These are phyloP conservation scores for Eimeria acervulina DNA, from an alignment of 169 alveolate species.

Conservation along the genomic window DNA sequence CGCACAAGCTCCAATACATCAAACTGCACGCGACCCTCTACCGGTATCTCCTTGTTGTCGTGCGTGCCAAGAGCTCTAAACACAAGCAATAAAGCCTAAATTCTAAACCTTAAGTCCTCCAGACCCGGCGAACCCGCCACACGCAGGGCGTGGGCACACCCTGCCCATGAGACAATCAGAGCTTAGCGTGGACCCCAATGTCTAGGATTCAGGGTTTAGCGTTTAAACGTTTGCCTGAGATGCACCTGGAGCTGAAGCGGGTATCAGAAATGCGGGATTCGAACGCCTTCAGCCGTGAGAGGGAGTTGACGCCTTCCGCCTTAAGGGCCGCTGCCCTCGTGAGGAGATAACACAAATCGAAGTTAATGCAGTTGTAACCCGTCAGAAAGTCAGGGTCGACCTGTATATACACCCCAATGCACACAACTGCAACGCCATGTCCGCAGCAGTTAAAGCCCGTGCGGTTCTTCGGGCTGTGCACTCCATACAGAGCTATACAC, in stretches of 20 bases:
- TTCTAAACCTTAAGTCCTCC: neutral
- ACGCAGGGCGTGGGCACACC: neutral
- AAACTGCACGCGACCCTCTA: constrained; percentile 98
- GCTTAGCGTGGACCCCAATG: neutral
- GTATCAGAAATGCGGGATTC: constrained; percentile 68
- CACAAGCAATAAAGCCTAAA: neutral
- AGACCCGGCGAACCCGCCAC: neutral
- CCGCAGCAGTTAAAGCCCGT: too few relatives aligned
- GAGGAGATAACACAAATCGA: constrained; percentile 98
- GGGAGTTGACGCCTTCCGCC: constrained; percentile 89
- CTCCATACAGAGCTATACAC: neutral
- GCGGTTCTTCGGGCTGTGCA: neutral
- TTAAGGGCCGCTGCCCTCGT: constrained; percentile 96
- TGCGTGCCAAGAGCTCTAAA: constrained; percentile 79
- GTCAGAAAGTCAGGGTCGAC: constrained; percentile 97
- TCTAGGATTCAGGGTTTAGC: neutral
- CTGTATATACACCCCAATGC: constrained; percentile 45
- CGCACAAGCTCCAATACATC: constrained; percentile 98
- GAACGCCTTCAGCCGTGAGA: constrained; percentile 54
- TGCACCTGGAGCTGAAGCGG: constrained; percentile 69
- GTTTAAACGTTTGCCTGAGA: too few relatives aligned
- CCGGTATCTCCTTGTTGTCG: constrained; percentile 80
- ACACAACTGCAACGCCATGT: neutral
- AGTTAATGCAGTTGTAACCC: constrained; percentile 99
- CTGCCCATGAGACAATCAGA: too few relatives aligned